Evolutionary conservation across 371 early-diverging fungal species (phyloP).

Genomic region (Rhizopus delemar): DNA sequence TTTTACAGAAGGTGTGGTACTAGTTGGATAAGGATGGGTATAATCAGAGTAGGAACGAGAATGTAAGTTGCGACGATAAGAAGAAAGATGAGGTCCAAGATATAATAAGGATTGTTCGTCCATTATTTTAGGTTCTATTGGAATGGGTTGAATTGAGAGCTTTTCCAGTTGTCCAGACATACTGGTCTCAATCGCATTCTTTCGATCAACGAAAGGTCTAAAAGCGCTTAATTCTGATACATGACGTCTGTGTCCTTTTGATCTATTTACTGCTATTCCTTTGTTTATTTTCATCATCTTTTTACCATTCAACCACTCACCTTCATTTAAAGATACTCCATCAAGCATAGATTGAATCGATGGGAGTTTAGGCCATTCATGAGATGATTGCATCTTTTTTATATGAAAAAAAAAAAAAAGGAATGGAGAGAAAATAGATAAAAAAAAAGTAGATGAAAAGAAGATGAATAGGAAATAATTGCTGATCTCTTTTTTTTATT

Average conservation of each 20-base stretch:
- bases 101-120: neutral
- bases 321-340: slow-evolving; percentile 17
- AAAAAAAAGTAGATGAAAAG: neutral
- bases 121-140: slow-evolving; percentile 4
- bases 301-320: neutral
- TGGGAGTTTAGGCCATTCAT: slow-evolving; percentile 24
- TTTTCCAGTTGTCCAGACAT: slow-evolving; percentile 13
- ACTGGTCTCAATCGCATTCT: slow-evolving; percentile 13
- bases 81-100: neutral
- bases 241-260: slow-evolving; percentile 35
- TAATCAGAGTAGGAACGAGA: slow-evolving; percentile 52
- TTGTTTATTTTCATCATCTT: neutral
- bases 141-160: slow-evolving; percentile 9
- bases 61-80: slow-evolving; percentile 38
- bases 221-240: slow-evolving; percentile 23
- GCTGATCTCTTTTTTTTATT: neutral
- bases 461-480: neutral
- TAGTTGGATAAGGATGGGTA: slow-evolving; percentile 45
- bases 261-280: neutral
- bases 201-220: slow-evolving; percentile 3
- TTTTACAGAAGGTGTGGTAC: slow-evolving; percentile 17
- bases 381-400: neutral
- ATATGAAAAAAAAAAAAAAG: neutral
- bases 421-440: neutral
- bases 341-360: slow-evolving; percentile 34